Base-by-base conservation (phyloP, 106 monocot species). In the Phalaenopsis equestris region DNA sequence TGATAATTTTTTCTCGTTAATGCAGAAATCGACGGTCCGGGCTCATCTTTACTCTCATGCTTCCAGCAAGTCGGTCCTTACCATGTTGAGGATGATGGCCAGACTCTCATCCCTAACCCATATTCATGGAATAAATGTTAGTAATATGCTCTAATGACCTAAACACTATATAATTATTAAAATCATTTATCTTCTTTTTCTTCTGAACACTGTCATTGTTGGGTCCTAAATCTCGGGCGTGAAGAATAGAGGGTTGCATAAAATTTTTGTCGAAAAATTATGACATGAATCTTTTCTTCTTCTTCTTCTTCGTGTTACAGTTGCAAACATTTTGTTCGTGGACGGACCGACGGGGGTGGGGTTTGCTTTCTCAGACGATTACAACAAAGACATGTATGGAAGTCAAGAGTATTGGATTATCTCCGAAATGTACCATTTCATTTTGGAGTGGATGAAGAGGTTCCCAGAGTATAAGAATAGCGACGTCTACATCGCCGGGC, bases 71-170 rank as follows among this genome's bases (percentile, higher is more conserved):
- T 76, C 1, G 76, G 76, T 17, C 76, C 76, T 30, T 76, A 49
- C 49, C 23, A 10, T 2, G 49, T 76, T 8, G 49, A 24, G 1
- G 24, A 49, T 23, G 76, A 76, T 4, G 76, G 76, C 0, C 76
- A 76, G n/a, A 76, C 76, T 8, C 76, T 76, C 6, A 10, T 42
- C 3, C 2, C 48, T 12, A 76, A 49, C 12, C 76, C 76, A 8
- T 76, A 18, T 42, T 48, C 76, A 76, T 76, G 76, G 76, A 76
- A 76, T n/a, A 76, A 76, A 52, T 52, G 76, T 76, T 23, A 76
- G 76, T 76, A 5, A 30, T 4, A 75, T 24, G 19, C 15, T 42
- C 11, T 10, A 12, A 41, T 39, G 2, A 42, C 38, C 42, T 17
- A 9, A 16, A 4, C 19, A 19, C 19, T 57, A 5, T 57, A 38